These are phyloP conservation scores for Alternaria longipes DNA, from an alignment of 2,329 filamentous ascomycete genomes.

Conservation along the genomic window DNA sequence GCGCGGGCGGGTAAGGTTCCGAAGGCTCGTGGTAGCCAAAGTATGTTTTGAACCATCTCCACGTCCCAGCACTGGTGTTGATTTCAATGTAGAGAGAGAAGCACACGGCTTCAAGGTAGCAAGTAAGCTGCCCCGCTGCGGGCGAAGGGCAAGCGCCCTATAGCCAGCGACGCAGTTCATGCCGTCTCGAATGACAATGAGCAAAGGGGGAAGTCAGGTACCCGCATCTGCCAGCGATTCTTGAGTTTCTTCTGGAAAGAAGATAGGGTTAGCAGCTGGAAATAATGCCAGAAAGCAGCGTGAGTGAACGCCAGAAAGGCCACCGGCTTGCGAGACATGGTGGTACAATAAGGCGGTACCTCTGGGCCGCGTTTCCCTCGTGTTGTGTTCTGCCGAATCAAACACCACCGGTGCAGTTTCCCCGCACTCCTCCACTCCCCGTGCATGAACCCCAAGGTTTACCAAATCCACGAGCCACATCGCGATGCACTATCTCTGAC, in stretches of 20 bases:
- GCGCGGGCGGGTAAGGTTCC: slow-evolving; percentile 38
- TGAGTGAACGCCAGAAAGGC: slow-evolving; percentile 22
- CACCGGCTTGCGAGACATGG: slow-evolving; percentile 27
- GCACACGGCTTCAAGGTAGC: slow-evolving; percentile 31
- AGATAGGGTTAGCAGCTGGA: slow-evolving; percentile 16
- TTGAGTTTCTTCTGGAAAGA: slow-evolving; percentile 6
- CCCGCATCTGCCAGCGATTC: slow-evolving; percentile 46
- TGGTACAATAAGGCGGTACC: slow-evolving; percentile 38
- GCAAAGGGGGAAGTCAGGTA: slow-evolving; percentile 31
- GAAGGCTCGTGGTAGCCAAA: slow-evolving; percentile 24
- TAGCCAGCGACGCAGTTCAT: slow-evolving; percentile 43
- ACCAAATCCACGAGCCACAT: background rate
- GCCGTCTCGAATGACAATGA: slow-evolving; percentile 34
- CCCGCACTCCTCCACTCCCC: slow-evolving; percentile 30
- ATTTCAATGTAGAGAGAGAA: slow-evolving; percentile 25
- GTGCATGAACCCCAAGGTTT: slow-evolving; percentile 21
- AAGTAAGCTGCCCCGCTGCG: slow-evolving; percentile 31
- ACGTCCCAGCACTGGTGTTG: slow-evolving; percentile 31
- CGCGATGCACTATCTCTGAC: background rate
- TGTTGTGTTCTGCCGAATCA: slow-evolving; percentile 33
- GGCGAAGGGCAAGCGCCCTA: slow-evolving; percentile 36
- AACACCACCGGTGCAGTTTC: slow-evolving; percentile 22
- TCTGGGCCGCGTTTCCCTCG: slow-evolving; percentile 31
- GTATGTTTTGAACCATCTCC: slow-evolving; percentile 27
- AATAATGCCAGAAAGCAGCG: slow-evolving; percentile 17